Conservation (phyloP, 2,329 filamentous ascomycete genomes). For the Exophiala spinifera region DNA sequence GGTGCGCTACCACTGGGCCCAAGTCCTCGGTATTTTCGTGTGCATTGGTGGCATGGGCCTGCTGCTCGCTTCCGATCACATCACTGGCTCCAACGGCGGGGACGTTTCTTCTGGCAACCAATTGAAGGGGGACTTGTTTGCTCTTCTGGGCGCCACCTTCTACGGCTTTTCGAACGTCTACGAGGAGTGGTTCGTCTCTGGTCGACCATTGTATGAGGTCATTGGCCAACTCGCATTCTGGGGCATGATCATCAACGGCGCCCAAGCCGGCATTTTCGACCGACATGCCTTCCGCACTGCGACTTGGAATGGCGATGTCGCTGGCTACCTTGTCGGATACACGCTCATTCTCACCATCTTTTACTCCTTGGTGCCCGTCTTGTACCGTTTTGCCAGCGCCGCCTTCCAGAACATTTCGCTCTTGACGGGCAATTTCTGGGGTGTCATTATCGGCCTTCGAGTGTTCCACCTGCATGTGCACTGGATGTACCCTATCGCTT, state of each 20-base stretch:
- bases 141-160: constrained; percentile 79
- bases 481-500: constrained; percentile 92
- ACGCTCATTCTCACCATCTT: constrained; percentile 80
- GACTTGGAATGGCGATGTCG: constrained; percentile 65
- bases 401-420: constrained; percentile 97
- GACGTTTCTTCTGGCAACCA: constrained; percentile 56
- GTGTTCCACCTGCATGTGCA: constrained; percentile 79
- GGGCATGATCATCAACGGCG: constrained; percentile 85
- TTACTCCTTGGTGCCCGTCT: constrained; percentile 80
- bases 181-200: constrained; percentile 90
- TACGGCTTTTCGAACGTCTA: constrained; percentile 90
- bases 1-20: constrained; percentile 85
- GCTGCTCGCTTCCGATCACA: constrained; percentile 80
- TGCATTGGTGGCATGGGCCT: constrained; percentile 90
- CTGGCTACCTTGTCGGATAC: constrained; percentile 84
- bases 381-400: constrained; percentile 84
- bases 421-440: constrained; percentile 95
- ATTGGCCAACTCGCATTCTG: constrained; percentile 86
- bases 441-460: constrained; percentile 82
- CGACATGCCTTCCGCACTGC: constrained; percentile 65
- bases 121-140: constrained; percentile 90
- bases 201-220: constrained; percentile 86
- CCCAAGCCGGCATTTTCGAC: constrained; percentile 89
- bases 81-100: constrained; percentile 70
- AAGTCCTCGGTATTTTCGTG: constrained; percentile 81